phyloP scores from a whole-genome alignment of 2,329 filamentous ascomycete species.

The Aphanocladium album region DNA sequence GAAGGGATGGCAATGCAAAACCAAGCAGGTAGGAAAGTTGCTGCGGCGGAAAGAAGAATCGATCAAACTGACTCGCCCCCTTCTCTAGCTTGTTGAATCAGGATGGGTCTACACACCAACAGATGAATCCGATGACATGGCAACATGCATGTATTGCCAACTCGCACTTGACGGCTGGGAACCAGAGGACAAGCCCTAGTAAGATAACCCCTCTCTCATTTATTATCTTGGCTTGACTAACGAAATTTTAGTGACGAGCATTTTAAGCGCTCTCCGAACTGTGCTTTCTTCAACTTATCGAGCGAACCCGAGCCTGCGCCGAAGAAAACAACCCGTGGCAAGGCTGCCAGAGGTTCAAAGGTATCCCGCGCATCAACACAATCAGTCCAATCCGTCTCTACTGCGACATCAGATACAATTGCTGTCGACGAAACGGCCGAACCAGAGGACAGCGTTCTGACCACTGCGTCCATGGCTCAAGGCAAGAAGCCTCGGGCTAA shows the following conservation, averaged over 20 bases:
- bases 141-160: constrained; percentile 86
- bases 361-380: constrained; percentile 60
- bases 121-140: constrained; percentile 78
- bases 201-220: constrained; percentile 29
- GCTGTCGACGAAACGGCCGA: constrained; percentile 43
- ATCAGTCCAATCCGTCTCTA: constrained; percentile 53
- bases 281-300: constrained; percentile 73
- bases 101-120: constrained; percentile 93
- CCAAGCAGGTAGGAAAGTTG: constrained; percentile 62
- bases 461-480: constrained; percentile 54
- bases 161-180: constrained; percentile 94
- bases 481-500: constrained; percentile 35
- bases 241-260: constrained; percentile 69
- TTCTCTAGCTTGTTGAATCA: constrained; percentile 71
- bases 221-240: constrained; percentile 19
- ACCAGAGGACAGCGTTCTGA: constrained; percentile 55
- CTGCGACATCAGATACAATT: constrained; percentile 45
- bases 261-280: constrained; percentile 69
- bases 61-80: constrained; percentile 11
- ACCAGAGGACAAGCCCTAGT: constrained; percentile 82
- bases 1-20: constrained; percentile 84
- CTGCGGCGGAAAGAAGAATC: neutral
- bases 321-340: constrained; percentile 53
- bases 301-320: constrained; percentile 48
- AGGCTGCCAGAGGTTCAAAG: constrained; percentile 58